Evolutionary conservation across 148 eudicot species (phyloP).

Genomic region (Fagopyrum homotropicum): DNA sequence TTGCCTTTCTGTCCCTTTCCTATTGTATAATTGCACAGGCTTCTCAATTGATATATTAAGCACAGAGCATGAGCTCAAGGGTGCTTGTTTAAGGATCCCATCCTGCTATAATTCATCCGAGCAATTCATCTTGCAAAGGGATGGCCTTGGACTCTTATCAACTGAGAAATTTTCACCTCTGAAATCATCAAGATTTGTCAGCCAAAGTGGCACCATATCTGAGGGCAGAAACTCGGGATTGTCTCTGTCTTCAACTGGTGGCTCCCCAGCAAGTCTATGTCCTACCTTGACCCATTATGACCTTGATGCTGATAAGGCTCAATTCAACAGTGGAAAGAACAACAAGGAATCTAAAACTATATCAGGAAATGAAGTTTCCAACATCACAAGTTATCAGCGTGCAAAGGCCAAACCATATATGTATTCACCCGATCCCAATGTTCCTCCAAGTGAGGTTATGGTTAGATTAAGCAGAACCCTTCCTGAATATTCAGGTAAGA

Average conservation of each 20-base stretch:
- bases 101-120: constrained; percentile 72
- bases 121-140: constrained; percentile 36
- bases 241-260: constrained; percentile 23
- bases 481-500: constrained; percentile 33
- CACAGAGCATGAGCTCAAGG: constrained; percentile 46
- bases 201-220: constrained; percentile 21
- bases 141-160: constrained; percentile 66
- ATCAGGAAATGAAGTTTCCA: constrained; percentile 26
- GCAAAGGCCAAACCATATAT: constrained; percentile 55
- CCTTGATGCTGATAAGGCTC: constrained; percentile 20
- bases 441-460: constrained; percentile 52
- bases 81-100: constrained; percentile 47
- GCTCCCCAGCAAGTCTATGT: constrained; percentile 16
- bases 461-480: constrained; percentile 56
- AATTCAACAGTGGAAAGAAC: constrained; percentile 13
- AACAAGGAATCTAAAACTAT: constrained; percentile 26
- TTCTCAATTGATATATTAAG: constrained; percentile 53
- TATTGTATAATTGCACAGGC: constrained; percentile 83
- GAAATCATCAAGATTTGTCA: constrained; percentile 22
- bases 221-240: constrained; percentile 23
- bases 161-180: constrained; percentile 27
- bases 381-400: constrained; percentile 21
- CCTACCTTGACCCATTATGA: constrained; percentile 21
- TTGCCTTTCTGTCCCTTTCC: constrained; percentile 71
- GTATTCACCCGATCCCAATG: constrained; percentile 79